phyloP scores from a whole-genome alignment of 495 filamentous ascomycete species.

The Podospora sp. region DNA sequence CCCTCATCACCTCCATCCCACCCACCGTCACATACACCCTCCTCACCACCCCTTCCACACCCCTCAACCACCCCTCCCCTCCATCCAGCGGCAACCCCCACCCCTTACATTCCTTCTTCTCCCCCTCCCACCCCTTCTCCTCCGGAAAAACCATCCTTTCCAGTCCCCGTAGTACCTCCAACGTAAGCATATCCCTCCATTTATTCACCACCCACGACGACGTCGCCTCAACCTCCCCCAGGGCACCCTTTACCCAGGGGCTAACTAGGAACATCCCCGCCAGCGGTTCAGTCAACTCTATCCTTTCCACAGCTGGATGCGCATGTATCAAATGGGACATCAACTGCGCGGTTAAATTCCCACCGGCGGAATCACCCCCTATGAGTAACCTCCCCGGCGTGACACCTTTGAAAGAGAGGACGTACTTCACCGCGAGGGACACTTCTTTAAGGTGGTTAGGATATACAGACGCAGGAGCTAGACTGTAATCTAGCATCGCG shows the following conservation, averaged over 20 bases:
- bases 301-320: constrained; percentile 5
- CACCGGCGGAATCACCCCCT: constrained; percentile 31
- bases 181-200: not conserved
- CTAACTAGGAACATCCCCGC: constrained; percentile 22
- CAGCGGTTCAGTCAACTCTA: constrained; percentile 18
- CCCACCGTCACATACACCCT: constrained; percentile 31
- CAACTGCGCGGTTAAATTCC: constrained; percentile 20
- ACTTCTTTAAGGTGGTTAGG: constrained; percentile 25
- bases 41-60: constrained; percentile 14
- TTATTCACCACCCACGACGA: constrained; percentile 11
- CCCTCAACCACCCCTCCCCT: constrained; percentile 15
- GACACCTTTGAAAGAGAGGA: not conserved
- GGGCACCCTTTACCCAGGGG: constrained; percentile 14
- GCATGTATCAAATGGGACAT: constrained; percentile 27
- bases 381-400: not conserved
- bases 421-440: constrained; percentile 14
- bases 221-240: not conserved
- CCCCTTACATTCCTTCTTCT: constrained; percentile 10
- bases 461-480: constrained; percentile 21
- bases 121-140: constrained; percentile 8
- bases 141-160: constrained; percentile 6
- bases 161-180: not conserved
- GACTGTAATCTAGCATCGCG: constrained; percentile 29
- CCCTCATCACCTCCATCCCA: constrained; percentile 30
- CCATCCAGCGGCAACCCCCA: constrained; percentile 23